These are phyloP conservation scores for Penicillium cataractarum DNA, from an alignment of 495 filamentous ascomycete species.

Conservation along the genomic window DNA sequence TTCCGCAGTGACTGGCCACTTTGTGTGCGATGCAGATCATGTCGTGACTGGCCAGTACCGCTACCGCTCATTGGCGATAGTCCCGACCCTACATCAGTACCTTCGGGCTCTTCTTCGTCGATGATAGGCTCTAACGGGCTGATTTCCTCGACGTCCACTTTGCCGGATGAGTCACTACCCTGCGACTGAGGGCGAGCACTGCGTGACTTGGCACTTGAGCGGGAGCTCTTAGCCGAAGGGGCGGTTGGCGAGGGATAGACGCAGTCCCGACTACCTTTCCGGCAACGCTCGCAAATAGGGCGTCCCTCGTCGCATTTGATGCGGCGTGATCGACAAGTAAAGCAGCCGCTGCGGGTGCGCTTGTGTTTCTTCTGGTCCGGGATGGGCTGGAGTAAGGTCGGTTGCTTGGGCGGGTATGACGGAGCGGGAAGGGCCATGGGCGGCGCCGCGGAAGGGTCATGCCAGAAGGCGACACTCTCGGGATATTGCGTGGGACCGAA, in stretches of 20 bases:
- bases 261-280: conserved; percentile 84
- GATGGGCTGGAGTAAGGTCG: conserved; percentile 34
- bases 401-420: conserved; percentile 37
- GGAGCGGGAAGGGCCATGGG: conserved; percentile 28
- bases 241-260: conserved; percentile 73
- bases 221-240: conserved; percentile 38
- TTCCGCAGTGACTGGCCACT: conserved; percentile 46
- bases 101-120: conserved; percentile 58
- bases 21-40: conserved; percentile 34
- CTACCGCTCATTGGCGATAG: conserved; percentile 33
- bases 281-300: conserved; percentile 86
- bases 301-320: conserved; percentile 93
- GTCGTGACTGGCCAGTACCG: conserved; percentile 26
- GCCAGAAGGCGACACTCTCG: conserved; percentile 50
- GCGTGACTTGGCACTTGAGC: conserved; percentile 48
- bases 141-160: conserved; percentile 47
- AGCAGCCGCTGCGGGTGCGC: conserved; percentile 91
- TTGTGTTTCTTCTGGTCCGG: conserved; percentile 88
- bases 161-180: conserved; percentile 54
- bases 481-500: conserved; percentile 44
- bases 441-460: conserved; percentile 37
- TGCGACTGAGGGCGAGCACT: conserved; percentile 47
- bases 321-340: conserved; percentile 84
- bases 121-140: conserved; percentile 62
- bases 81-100: conserved; percentile 30